Evolutionary conservation across 768 basidiomycete species (phyloP).

Genomic region (Tremella yokohamensis): DNA sequence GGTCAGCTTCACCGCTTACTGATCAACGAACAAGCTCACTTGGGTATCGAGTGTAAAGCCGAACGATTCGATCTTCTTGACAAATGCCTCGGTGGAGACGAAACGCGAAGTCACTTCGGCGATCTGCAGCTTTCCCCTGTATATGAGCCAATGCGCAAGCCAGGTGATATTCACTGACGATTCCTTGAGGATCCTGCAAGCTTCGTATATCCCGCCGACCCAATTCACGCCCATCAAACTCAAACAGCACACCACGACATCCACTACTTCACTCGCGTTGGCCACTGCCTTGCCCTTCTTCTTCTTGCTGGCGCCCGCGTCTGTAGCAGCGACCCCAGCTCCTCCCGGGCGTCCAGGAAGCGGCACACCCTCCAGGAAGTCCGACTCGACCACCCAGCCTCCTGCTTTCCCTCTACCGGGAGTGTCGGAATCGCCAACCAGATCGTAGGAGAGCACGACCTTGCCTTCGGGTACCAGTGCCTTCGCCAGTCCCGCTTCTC

Average conservation of each 20-base stretch:
- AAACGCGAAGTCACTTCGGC: constrained; percentile 52
- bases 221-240: constrained; percentile 98
- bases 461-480: constrained; percentile 65
- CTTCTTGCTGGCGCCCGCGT: constrained; percentile 53
- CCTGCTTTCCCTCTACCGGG: constrained; percentile 49
- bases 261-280: constrained; percentile 72
- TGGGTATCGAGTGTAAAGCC: constrained; percentile 46
- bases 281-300: constrained; percentile 51
- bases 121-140: constrained; percentile 47
- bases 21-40: constrained; percentile 16
- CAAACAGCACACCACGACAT: constrained; percentile 86
- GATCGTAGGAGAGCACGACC: constrained; percentile 48
- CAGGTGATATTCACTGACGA: constrained; percentile 58
- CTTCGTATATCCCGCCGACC: constrained; percentile 83
- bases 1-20: background rate
- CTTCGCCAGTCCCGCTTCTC: constrained; percentile 82
- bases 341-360: constrained; percentile 63
- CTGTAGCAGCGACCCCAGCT: background rate
- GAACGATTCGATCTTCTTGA: constrained; percentile 45
- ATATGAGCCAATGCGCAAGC: background rate
- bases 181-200: constrained; percentile 78
- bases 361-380: constrained; percentile 74
- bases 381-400: constrained; percentile 79
- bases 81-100: constrained; percentile 46
- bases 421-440: constrained; percentile 53